Evolutionary conservation across 2,329 filamentous ascomycete genomes (phyloP).

Genomic region (Leptographium lundbergii): DNA sequence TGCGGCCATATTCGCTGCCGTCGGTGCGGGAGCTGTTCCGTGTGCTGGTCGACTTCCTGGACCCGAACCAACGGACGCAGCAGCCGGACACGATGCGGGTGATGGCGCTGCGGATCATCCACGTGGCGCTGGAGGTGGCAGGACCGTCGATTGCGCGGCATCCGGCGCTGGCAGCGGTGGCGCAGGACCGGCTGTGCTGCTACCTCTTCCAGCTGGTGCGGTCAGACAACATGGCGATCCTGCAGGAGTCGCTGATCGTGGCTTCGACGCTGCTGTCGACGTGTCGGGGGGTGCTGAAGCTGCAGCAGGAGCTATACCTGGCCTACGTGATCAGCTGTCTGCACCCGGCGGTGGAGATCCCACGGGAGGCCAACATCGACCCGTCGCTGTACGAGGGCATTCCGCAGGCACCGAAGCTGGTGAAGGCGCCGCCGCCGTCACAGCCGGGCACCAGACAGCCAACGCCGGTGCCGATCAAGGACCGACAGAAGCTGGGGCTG

Average conservation of each 20-base stretch:
- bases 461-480: constrained; percentile 83
- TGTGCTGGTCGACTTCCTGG: constrained; percentile 83
- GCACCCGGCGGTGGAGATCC: constrained; percentile 89
- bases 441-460: constrained; percentile 67
- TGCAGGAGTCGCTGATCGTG: constrained; percentile 86
- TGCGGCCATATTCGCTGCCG: constrained; percentile 84
- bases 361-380: constrained; percentile 79
- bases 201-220: constrained; percentile 93
- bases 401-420: constrained; percentile 76
- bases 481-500: constrained; percentile 81
- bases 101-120: constrained; percentile 93
- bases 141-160: constrained; percentile 91
- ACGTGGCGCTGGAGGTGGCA: constrained; percentile 91
- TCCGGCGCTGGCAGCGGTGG: constrained; percentile 72
- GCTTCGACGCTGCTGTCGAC: constrained; percentile 84
- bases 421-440: constrained; percentile 57
- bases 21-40: constrained; percentile 91
- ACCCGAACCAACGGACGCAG: constrained; percentile 85
- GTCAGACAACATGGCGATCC: constrained; percentile 89
- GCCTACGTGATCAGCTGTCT: constrained; percentile 91
- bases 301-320: constrained; percentile 92
- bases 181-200: constrained; percentile 85
- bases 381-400: constrained; percentile 86
- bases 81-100: constrained; percentile 93
- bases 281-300: constrained; percentile 77